Evolutionary conservation across 2,329 filamentous ascomycete species (phyloP).

Genomic region (Nemania abortiva): DNA sequence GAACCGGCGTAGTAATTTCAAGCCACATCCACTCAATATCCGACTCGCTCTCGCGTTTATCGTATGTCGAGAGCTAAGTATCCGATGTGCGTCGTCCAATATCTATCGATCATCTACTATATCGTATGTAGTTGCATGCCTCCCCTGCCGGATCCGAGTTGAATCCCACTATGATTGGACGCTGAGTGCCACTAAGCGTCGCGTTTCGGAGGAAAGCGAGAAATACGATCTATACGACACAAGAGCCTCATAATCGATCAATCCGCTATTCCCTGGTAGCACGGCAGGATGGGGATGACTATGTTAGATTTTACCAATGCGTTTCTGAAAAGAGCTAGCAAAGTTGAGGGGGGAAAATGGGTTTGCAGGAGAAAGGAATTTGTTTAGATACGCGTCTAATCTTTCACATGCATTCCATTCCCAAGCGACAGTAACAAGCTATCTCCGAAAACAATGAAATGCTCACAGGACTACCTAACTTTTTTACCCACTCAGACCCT

Average conservation of each 20-base stretch:
- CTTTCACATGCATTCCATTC: background rate
- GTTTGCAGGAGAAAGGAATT: background rate
- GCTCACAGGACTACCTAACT: background rate
- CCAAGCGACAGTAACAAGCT: background rate
- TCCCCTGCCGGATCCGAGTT: background rate
- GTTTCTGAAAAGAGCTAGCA: too few species aligned
- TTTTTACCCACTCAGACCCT: background rate
- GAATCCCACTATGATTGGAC: constrained; percentile 5
- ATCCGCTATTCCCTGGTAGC: background rate
- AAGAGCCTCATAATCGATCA: constrained; percentile 11
- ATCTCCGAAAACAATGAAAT: constrained; percentile 9
- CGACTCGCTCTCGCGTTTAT: constrained; percentile 4
- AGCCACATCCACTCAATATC: background rate
- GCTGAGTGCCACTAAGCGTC: background rate
- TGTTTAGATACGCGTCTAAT: background rate
- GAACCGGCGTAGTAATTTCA: background rate
- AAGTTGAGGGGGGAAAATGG: too few species aligned
- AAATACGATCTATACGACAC: constrained; percentile 28
- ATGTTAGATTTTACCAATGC: background rate
- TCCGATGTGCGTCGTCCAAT: background rate
- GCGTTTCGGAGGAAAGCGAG: constrained; percentile 11
- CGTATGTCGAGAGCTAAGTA: constrained; percentile 9
- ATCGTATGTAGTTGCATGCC: background rate
- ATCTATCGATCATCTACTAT: background rate
- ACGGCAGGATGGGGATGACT: background rate